Base-by-base conservation (phyloP, 495 filamentous ascomycete species). In the Xylaria cubensis region DNA sequence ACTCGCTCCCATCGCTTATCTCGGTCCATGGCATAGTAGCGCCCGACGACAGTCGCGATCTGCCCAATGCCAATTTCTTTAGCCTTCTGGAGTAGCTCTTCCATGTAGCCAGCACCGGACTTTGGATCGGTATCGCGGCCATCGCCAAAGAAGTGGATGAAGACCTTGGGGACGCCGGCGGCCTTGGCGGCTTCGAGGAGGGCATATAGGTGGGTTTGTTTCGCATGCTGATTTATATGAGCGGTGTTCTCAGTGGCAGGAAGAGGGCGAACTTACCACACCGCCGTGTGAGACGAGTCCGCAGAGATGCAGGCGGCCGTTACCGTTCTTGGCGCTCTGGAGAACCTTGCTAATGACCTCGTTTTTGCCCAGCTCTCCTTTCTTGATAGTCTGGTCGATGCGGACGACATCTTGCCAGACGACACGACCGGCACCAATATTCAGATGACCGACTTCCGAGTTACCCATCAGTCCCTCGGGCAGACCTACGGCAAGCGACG, bases 371-470 rank as follows among this genome's bases (percentile, higher is more conserved):
- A 99, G 77, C 79, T 97, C 90, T 41, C 88, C 90, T 77, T 95
- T 95, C 89, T 97, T 97, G 83, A 98, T 90, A 21, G 92, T 92
- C 84, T 92, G 91, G 83, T 98, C 96, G 83, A 99, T 99, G 77
- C 96, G 92, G 71, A 99, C 96, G 72, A 97, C 97, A 85, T 99
- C 96, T 82, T 99, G 96, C 96, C 96, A 99, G 76, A 99, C 96
- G 51, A 99, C 97, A 81, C 96, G 88, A 55, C 96, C 96, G 72
- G 96, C 96, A 79, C 96, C 96, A 82, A 99, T 98, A 86, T 99
- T 99, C 83, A 99, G 82, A 83, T 99, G 96, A 48, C 96, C 96
- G 75, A 99, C 96, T 82, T 99, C 96, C 79, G 93, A 96, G 85
- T 99, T 99, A 46, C 96, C 96, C 96, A 99, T 99, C 71, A 99